Evolutionary conservation across 495 filamentous ascomycete genomes (phyloP).

Genomic region (Astrocystis sublimbata): DNA sequence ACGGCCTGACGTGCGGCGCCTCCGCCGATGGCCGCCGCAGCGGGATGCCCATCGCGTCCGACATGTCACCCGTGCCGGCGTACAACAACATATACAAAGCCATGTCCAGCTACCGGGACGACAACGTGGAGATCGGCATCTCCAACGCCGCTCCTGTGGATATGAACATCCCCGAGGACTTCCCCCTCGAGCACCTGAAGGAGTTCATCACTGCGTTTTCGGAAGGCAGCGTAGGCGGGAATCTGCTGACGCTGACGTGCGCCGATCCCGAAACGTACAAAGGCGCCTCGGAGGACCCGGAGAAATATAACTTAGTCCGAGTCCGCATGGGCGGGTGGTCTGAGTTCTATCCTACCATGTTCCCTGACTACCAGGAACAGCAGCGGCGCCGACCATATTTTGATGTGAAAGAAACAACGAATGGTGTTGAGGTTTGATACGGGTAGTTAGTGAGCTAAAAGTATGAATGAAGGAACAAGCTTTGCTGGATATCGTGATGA

Average conservation of each 20-base stretch:
- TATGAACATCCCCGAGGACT: conserved; percentile 23
- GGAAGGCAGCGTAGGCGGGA: conserved; percentile 14
- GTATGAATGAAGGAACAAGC: too few species aligned
- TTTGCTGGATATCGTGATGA: too few species aligned
- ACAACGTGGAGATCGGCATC: conserved; percentile 11
- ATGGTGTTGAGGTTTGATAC: background rate
- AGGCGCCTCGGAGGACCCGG: conserved; percentile 14
- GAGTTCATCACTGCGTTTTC: conserved; percentile 8
- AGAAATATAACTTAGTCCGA: conserved; percentile 18
- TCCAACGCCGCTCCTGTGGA: conserved; percentile 20
- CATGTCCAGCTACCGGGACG: background rate
- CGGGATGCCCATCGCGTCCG: conserved; percentile 28
- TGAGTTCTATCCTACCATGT: conserved; percentile 22
- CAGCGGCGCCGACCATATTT: conserved; percentile 21
- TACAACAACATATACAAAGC: conserved; percentile 12
- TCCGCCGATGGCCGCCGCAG: conserved; percentile 26
- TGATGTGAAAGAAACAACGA: background rate
- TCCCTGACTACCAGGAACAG: conserved; percentile 19
- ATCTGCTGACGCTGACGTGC: conserved; percentile 20
- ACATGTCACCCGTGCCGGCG: conserved; percentile 23
- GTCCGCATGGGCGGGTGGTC: conserved; percentile 22
- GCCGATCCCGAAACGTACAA: conserved; percentile 18
- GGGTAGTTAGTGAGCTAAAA: too few species aligned
- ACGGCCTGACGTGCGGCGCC: conserved; percentile 22
- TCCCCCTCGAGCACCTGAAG: conserved; percentile 7